Evolutionary conservation across 2,329 filamentous ascomycete genomes (phyloP), one percentile per base, ranked within the genome.

Genomic region (Didymella keratinophila): DNA sequence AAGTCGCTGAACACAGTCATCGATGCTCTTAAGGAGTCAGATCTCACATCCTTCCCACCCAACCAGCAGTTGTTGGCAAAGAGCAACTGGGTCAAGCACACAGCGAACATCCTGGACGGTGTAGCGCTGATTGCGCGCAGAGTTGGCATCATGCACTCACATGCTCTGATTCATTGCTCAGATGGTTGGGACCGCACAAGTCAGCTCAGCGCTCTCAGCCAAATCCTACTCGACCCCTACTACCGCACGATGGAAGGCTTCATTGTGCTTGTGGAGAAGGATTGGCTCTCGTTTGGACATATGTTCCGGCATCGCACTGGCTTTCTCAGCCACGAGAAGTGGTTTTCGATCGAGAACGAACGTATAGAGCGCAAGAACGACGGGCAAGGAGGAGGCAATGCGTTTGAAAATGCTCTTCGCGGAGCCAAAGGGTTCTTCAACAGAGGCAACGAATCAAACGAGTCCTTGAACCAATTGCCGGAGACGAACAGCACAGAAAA

Each of bases 151-250:
- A 90, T 92, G 65, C 94, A 97, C 72, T 97, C 93, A 1, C 93
- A 99, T 74, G 94, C 96, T 11, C 81, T 99, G 44, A 97, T 99
- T 47, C 95, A 99, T 78, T 99, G 95, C 78, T 98, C 95, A 2
- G 95, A 99, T 77, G 95, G 95, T 4, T 99, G 95, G 95, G 95
- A 99, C 78, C 89, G 95, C 49, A 99, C 95, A 8, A 94, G 93
- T 70, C 95, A 99, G 78, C 84, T 99, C 50, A 96, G 93, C 70
- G 93, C 93, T 4, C 80, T 99, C 56, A 89, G 93, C 55, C 93
- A 99, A 78, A 84, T 99, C 37, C 94, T 97, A 81, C 84, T 99
- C 9, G 95, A 99, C 72, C 95, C 95, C 0, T 97, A 96, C 77
- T 99, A 93, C 76, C 87, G 95, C 50, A 98, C 95, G 0, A 81